Evolutionary conservation across 1,139 yeast species (phyloP).

Genomic region (Zygotorulaspora mrakii): DNA sequence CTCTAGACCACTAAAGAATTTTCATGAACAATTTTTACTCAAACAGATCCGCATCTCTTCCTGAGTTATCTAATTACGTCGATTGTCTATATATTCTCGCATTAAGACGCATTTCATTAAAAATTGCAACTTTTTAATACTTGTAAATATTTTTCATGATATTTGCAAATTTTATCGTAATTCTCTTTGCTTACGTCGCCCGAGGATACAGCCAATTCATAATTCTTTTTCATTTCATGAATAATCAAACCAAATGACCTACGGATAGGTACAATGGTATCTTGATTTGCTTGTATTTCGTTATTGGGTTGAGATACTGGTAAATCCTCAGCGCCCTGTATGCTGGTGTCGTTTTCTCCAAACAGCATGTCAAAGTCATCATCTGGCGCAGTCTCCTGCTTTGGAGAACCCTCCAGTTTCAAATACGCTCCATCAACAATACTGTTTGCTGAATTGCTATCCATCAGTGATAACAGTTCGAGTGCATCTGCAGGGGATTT

Average conservation of each 20-base stretch:
- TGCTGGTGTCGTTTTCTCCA: slow-evolving; percentile 35
- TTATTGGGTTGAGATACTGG: slow-evolving; percentile 11
- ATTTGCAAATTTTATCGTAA: slow-evolving; percentile 21
- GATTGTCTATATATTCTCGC: slow-evolving; percentile 8
- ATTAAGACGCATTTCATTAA: slow-evolving; percentile 10
- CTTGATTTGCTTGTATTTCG: slow-evolving; percentile 11
- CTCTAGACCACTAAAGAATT: too few relatives aligned
- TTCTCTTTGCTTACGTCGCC: slow-evolving; percentile 24
- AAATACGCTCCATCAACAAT: slow-evolving; percentile 9
- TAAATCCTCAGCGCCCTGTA: slow-evolving; percentile 27
- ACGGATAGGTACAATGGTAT: slow-evolving; percentile 16
- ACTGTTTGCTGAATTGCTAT: slow-evolving; percentile 15
- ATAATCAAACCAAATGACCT: slow-evolving; percentile 30
- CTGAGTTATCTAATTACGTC: neutral
- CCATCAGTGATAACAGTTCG: slow-evolving; percentile 25
- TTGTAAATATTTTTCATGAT: slow-evolving; percentile 29
- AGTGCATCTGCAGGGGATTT: slow-evolving; percentile 25
- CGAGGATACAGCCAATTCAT: slow-evolving; percentile 19
- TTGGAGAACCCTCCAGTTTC: slow-evolving; percentile 19
- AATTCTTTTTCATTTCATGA: slow-evolving; percentile 21
- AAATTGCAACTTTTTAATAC: slow-evolving; percentile 31
- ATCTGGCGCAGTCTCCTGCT: slow-evolving; percentile 25
- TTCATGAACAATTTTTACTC: too few relatives aligned
- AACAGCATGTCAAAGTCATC: slow-evolving; percentile 38
- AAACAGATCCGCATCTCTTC: too few relatives aligned